These are phyloP conservation scores for Verbascum thapsus DNA, from an alignment of 257 asterid genomes.

Conservation along the genomic window DNA sequence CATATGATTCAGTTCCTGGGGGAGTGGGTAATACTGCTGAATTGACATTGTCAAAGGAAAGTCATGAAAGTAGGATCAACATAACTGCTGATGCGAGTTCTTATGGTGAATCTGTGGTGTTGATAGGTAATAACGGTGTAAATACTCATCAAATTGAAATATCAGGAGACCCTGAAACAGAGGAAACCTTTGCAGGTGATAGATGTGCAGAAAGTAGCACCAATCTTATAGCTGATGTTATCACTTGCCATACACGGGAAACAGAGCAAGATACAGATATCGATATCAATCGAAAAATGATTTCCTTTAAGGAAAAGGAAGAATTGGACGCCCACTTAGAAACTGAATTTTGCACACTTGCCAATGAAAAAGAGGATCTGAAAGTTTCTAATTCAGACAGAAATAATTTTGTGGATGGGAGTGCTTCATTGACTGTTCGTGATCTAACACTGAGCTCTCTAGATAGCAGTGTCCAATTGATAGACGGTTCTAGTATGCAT, in stretches of 20 bases:
- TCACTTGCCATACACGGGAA: conserved; percentile 22
- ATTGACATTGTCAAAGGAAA: conserved; percentile 19
- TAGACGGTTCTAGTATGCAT: conserved; percentile 24
- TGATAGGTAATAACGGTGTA: conserved; percentile 29
- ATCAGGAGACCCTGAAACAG: conserved; percentile 28
- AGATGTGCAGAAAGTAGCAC: conserved; percentile 32
- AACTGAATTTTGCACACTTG: conserved; percentile 11
- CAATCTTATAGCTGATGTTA: conserved; percentile 27
- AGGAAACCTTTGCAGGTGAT: conserved; percentile 28
- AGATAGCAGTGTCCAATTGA: conserved; percentile 37
- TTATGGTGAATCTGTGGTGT: conserved; percentile 31
- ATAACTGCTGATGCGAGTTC: conserved; percentile 15
- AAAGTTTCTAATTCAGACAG: conserved; percentile 28
- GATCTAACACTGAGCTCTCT: conserved; percentile 25
- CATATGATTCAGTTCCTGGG: conserved; percentile 29
- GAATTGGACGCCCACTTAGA: conserved; percentile 26
- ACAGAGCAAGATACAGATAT: conserved; percentile 23
- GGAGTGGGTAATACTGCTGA: conserved; percentile 29
- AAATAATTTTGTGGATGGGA: conserved; percentile 14
- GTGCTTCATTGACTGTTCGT: conserved; percentile 25
- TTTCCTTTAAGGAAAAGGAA: conserved; percentile 11
- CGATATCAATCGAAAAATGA: conserved; percentile 24
- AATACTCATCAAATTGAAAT: conserved; percentile 24
- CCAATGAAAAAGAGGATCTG: conserved; percentile 24
- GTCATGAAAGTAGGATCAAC: conserved; percentile 24